phyloP scores from a whole-genome alignment of 257 asterid genomes.

The Salvia rosmarinus region DNA sequence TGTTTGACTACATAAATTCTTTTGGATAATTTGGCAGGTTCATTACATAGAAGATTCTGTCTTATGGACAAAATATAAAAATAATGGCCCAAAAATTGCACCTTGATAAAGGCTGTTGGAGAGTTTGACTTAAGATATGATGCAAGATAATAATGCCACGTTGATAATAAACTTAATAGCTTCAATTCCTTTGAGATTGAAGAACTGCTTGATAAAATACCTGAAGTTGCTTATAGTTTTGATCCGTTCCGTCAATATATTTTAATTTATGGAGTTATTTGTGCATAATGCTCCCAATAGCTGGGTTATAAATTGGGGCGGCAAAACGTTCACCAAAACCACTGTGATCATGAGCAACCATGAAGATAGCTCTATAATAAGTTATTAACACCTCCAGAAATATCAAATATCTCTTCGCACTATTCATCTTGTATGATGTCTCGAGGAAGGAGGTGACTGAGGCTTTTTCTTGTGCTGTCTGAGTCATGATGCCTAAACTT shows the following conservation, averaged over 20 bases:
- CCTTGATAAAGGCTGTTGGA: not conserved
- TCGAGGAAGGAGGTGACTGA: not conserved
- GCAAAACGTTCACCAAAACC: not conserved
- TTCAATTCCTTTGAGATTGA: constrained; percentile 23
- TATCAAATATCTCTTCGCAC: too few relatives aligned
- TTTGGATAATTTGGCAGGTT: constrained; percentile 9
- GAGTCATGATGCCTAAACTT: constrained; percentile 10
- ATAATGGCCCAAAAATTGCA: not conserved
- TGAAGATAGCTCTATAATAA: not conserved
- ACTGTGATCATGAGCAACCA: constrained; percentile 11
- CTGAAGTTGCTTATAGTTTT: not conserved
- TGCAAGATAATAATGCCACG: not conserved
- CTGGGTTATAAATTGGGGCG: not conserved
- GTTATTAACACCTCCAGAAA: not conserved
- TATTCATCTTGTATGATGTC: too few relatives aligned
- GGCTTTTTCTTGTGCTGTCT: not conserved
- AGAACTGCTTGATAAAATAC: not conserved
- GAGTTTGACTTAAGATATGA: constrained; percentile 20
- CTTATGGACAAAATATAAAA: constrained; percentile 1
- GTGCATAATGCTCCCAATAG: not conserved
- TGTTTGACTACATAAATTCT: constrained; percentile 9
- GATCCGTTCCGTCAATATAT: not conserved
- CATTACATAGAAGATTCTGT: constrained; percentile 16
- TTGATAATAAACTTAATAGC: not conserved
- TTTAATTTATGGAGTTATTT: not conserved